Percentiles rank a stretch among this genome's conserved stretches.
phyloP scores from a whole-genome alignment of 768 basidiomycete species.

The Sporobolomyces phaffii region DNA sequence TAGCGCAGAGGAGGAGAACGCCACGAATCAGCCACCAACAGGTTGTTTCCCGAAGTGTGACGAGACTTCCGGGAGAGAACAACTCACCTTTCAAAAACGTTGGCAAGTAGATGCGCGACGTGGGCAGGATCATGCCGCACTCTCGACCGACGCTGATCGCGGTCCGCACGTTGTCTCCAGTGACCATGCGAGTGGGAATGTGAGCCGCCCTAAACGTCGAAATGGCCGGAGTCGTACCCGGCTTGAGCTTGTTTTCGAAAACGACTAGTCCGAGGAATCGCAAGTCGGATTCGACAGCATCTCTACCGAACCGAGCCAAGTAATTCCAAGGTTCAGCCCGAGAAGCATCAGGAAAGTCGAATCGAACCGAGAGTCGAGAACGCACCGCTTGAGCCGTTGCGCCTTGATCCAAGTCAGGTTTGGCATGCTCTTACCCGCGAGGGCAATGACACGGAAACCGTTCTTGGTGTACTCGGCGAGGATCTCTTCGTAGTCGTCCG shows the following conservation, averaged over 20 bases:
- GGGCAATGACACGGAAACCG: slow-evolving; percentile 95
- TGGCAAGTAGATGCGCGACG: slow-evolving; percentile 82
- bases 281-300: slow-evolving; percentile 84
- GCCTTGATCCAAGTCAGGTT: slow-evolving; percentile 94
- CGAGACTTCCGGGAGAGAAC: too few species aligned
- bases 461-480: slow-evolving; percentile 93
- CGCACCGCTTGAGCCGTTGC: slow-evolving; percentile 86
- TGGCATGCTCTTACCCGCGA: slow-evolving; percentile 92
- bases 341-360: too few species aligned
- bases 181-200: slow-evolving; percentile 93
- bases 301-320: slow-evolving; percentile 54
- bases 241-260: slow-evolving; percentile 95
- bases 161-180: slow-evolving; percentile 92
- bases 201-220: slow-evolving; percentile 81
- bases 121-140: slow-evolving; percentile 78
- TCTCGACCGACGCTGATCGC: slow-evolving; percentile 95
- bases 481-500: slow-evolving; percentile 90
- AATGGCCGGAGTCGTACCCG: slow-evolving; percentile 82
- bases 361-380: too few species aligned
- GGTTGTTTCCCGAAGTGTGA: too few species aligned
- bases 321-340: too few species aligned
- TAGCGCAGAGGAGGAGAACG: too few species aligned
- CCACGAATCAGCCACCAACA: too few species aligned
- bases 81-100: slow-evolving; percentile 63
- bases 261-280: slow-evolving; percentile 91